phyloP scores from a whole-genome alignment of 441 rosid species.

The Omphalea diandra region DNA sequence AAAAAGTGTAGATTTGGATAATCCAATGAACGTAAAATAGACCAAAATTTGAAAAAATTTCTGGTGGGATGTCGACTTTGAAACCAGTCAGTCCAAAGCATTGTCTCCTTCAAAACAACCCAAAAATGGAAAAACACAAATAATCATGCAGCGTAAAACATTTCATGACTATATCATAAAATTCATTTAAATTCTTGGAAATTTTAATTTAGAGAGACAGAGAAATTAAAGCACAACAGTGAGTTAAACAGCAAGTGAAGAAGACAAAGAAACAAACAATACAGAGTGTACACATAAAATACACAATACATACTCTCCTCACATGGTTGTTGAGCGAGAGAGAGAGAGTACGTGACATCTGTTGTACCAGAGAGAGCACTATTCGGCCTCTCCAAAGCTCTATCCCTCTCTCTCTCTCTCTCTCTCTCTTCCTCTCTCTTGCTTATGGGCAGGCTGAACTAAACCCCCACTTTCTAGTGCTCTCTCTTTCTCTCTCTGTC shows the following conservation, averaged over 20 bases:
- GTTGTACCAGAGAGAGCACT: conserved; percentile 29
- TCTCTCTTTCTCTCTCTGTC: conserved; percentile 9
- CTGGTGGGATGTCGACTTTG: no score
- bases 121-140: no score
- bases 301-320: conserved; percentile 8
- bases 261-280: not conserved
- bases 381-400: conserved; percentile 38
- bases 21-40: no score
- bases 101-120: no score
- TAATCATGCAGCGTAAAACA: no score
- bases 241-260: not conserved
- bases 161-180: not conserved
- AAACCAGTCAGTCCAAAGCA: no score
- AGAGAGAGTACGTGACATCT: conserved; percentile 29
- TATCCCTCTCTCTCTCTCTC: conserved; percentile 11
- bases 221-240: not conserved
- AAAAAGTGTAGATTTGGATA: no score
- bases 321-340: conserved; percentile 17
- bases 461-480: conserved; percentile 36
- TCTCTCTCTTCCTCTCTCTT: conserved; percentile 4
- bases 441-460: no score
- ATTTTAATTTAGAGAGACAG: not conserved
- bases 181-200: not conserved
- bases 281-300: conserved; percentile 17
- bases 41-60: no score